Conservation (phyloP, 495 filamentous ascomycete genomes). For the Aspergillus cristatus region DNA sequence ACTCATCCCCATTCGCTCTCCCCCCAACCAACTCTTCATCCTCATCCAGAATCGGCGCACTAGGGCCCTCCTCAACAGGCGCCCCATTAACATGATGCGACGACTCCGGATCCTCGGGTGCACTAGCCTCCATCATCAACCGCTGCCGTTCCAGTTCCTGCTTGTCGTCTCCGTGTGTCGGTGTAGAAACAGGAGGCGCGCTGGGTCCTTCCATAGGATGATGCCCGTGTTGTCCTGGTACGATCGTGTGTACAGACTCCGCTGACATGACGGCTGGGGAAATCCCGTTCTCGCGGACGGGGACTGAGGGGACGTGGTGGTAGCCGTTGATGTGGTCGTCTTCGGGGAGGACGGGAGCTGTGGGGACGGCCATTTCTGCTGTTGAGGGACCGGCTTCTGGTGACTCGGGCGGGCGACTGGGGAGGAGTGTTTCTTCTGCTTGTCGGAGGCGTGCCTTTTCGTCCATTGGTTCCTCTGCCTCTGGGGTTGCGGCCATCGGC, state of each 20-base stretch:
- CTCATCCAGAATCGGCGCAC: conserved; percentile 59
- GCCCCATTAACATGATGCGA: conserved; percentile 35
- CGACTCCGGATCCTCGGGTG: conserved; percentile 40
- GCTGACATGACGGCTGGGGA: conserved; percentile 31
- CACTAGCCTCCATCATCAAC: conserved; percentile 62
- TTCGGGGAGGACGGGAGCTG: conserved; percentile 32
- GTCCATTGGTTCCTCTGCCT: conserved; percentile 46
- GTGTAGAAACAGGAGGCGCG: conserved; percentile 5
- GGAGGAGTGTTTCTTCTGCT: conserved; percentile 60
- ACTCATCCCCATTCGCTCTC: conserved; percentile 34
- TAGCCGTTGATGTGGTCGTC: conserved; percentile 32
- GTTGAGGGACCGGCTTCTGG: conserved; percentile 41
- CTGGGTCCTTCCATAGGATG: conserved; percentile 6
- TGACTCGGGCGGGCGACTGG: conserved; percentile 54
- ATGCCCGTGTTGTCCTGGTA: conserved; percentile 16
- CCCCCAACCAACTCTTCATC: conserved; percentile 38
- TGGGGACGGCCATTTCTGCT: conserved; percentile 18
- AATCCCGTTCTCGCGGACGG: conserved; percentile 5
- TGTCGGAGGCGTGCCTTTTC: conserved; percentile 62
- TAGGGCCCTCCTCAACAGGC: conserved; percentile 33
- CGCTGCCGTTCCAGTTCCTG: conserved; percentile 72
- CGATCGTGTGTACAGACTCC: conserved; percentile 33
- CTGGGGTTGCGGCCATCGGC: conserved; percentile 42
- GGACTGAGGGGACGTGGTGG: conserved; percentile 23
- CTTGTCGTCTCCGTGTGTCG: conserved; percentile 57